Evolutionary conservation across 768 basidiomycete species (phyloP).

Genomic region (Tylopilus plumbeoviolaceoides): DNA sequence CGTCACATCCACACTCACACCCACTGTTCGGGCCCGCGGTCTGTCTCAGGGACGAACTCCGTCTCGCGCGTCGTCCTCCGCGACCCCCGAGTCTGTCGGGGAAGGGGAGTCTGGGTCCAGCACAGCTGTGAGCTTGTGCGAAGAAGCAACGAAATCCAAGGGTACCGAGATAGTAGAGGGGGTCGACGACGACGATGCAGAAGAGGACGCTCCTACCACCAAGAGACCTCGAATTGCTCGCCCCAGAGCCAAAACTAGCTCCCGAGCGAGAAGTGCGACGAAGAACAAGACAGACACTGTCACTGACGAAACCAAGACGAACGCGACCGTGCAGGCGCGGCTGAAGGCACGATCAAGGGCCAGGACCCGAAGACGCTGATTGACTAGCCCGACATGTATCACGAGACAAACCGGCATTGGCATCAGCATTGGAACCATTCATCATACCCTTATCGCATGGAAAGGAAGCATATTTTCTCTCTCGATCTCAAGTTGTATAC

Average conservation of each 20-base stretch:
- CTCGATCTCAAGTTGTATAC: slow-evolving; percentile 25
- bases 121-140: slow-evolving; percentile 31
- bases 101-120: slow-evolving; percentile 30
- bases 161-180: slow-evolving; percentile 10
- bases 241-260: slow-evolving; percentile 21
- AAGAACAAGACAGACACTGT: slow-evolving; percentile 15
- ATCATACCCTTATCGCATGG: slow-evolving; percentile 22
- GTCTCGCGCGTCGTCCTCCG: slow-evolving; percentile 22
- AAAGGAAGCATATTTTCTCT: slow-evolving; percentile 17
- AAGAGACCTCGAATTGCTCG: slow-evolving; percentile 22
- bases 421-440: slow-evolving; percentile 15
- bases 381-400: slow-evolving; percentile 6
- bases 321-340: slow-evolving; percentile 23
- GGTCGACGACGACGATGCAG: slow-evolving; percentile 11
- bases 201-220: slow-evolving; percentile 11
- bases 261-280: slow-evolving; percentile 14
- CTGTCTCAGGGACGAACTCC: slow-evolving; percentile 20
- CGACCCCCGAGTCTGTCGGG: slow-evolving; percentile 25
- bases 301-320: slow-evolving; percentile 16
- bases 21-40: slow-evolving; percentile 18
- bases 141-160: slow-evolving; percentile 24
- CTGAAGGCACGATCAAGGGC: slow-evolving; percentile 30
- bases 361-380: slow-evolving; percentile 29
- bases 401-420: slow-evolving; percentile 13
- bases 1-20: slow-evolving; percentile 29